Evolutionary conservation across 306 rosid genomes (phyloP), one percentile per base, ranked within the genome.

Genomic region (Pueraria montana): DNA sequence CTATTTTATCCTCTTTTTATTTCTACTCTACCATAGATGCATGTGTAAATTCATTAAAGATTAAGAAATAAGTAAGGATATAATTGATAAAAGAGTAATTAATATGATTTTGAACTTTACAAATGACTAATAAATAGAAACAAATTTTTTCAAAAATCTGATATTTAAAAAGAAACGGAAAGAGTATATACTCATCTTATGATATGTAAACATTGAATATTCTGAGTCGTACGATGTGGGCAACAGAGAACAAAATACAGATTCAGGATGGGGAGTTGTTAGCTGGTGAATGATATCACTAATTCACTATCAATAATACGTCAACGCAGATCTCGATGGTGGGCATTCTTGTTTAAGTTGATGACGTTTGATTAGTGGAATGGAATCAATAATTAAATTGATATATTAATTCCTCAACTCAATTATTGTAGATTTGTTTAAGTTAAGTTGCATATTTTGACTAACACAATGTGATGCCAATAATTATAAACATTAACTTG

Each of bases 251-350:
- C 11, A 8, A 27, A 4, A 43, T 42, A 3, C 45, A 73, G 76
- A 24, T 38, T 53, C 67, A 34, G 72, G 53, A 36, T 68, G 9
- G 1, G 34, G n/a, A 21, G 55, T 76, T 55, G 42, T 77, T 34
- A 75, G 20, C 18, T 43, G 62, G 73, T 48, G 55, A n/a, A 68
- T 27, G 30, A 32, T 32, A 32, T 78, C 61, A 26, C 13, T 20
- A 64, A 64, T 17, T 7, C 46, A 34, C 0, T 64, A 34, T 56
- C 65, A 12, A 59, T 21, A 58, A 62, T n/a, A 72, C 10, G 74
- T 59, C 86, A 56, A 69, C 69, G 23, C 52, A 27, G 58, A 77
- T 83, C 82, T 76, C 45, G 66, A 40, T 75, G 85, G 69, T 36
- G 76, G 58, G 30, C 8, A 64, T 64, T 40, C 20, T 76, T 4